Percentiles rank a stretch among this genome's conserved stretches.
phyloP scores from a whole-genome alignment of 768 basidiomycete genomes.

The Postia placenta region DNA sequence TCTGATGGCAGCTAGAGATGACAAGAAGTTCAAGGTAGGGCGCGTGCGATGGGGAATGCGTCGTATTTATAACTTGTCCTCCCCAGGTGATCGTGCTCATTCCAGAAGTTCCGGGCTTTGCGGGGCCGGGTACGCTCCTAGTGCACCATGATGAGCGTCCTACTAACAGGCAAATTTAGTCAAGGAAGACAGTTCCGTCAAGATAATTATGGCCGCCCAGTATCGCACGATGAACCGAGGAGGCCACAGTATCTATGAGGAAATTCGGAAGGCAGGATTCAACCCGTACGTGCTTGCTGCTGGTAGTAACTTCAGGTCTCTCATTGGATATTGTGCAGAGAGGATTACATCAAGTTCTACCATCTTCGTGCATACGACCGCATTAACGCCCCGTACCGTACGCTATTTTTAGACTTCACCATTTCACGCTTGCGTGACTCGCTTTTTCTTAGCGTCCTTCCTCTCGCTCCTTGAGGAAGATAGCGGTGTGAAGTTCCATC shows the following conservation, averaged over 20 bases:
- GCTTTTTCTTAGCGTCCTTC: background rate
- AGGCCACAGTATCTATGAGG: slow-evolving; percentile 80
- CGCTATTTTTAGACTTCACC: slow-evolving; percentile 16
- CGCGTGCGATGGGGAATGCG: background rate
- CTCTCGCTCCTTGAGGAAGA: slow-evolving; percentile 54
- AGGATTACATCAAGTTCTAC: slow-evolving; percentile 86
- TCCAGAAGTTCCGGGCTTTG: slow-evolving; percentile 89
- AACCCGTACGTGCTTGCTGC: slow-evolving; percentile 54
- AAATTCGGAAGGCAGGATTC: slow-evolving; percentile 66
- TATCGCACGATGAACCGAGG: slow-evolving; percentile 89
- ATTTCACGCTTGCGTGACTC: background rate
- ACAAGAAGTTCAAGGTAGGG: slow-evolving; percentile 70
- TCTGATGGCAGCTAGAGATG: slow-evolving; percentile 64
- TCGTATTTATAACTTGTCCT: background rate
- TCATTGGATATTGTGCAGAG: slow-evolving; percentile 34
- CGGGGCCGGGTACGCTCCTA: slow-evolving; percentile 38
- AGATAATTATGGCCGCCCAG: slow-evolving; percentile 85
- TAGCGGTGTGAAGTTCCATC: slow-evolving; percentile 74
- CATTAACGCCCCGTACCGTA: slow-evolving; percentile 71
- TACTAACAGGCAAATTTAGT: slow-evolving; percentile 33
- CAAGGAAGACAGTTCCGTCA: slow-evolving; percentile 54
- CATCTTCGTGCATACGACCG: slow-evolving; percentile 90
- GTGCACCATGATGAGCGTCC: background rate
- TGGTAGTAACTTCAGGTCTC: background rate
- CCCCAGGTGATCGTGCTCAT: slow-evolving; percentile 76